These are phyloP conservation scores for Pilatotrama ljubarskyi DNA, from an alignment of 768 basidiomycete genomes.

Conservation along the genomic window DNA sequence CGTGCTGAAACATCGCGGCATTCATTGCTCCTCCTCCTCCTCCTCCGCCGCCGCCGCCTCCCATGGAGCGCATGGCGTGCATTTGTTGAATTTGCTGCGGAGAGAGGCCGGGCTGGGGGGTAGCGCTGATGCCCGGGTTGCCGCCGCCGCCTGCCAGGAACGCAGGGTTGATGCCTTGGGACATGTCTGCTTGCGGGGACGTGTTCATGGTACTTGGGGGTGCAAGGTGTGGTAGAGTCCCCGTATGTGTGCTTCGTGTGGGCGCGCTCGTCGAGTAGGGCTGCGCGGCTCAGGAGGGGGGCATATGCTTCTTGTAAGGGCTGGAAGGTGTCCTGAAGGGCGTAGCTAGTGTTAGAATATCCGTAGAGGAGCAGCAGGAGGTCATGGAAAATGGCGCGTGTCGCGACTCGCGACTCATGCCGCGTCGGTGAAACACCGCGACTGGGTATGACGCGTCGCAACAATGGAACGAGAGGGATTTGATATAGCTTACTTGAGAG, in stretches of 20 bases:
- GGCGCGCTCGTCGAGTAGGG: background rate
- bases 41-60: slow-evolving; percentile 10
- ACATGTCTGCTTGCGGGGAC: slow-evolving; percentile 18
- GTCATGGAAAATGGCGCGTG: no score
- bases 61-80: slow-evolving; percentile 21
- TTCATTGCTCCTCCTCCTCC: slow-evolving; percentile 19
- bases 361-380: no score
- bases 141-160: slow-evolving; percentile 19
- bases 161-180: slow-evolving; percentile 24
- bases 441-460: background rate
- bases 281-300: background rate
- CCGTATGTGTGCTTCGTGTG: background rate
- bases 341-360: background rate
- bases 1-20: slow-evolving; percentile 19
- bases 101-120: slow-evolving; percentile 3
- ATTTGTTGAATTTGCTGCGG: slow-evolving; percentile 25
- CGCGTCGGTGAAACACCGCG: background rate
- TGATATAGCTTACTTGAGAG: background rate
- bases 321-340: background rate
- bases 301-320: background rate
- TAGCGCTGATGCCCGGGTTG: background rate
- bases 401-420: no score
- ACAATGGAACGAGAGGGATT: background rate
- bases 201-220: slow-evolving; percentile 6
- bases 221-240: no score